Percentiles rank a stretch among this genome's conserved stretches.
Evolutionary conservation across 2,329 filamentous ascomycete species (phyloP).

Genomic region (Paracoccidioides brasiliensis): DNA sequence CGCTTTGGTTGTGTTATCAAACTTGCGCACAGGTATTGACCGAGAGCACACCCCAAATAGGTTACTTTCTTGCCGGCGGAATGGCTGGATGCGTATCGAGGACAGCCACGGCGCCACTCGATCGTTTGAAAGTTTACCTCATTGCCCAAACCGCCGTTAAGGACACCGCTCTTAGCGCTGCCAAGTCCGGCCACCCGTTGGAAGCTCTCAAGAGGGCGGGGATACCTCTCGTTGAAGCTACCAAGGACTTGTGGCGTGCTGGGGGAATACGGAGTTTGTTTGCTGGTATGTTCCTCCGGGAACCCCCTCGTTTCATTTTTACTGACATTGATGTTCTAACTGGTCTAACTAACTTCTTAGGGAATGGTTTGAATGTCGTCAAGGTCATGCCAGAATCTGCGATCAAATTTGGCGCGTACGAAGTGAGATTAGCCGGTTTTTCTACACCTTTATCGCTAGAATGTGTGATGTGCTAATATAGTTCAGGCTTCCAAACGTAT

Average conservation of each 20-base stretch:
- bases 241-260: conserved; percentile 67
- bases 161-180: conserved; percentile 48
- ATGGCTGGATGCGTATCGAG: conserved; percentile 88
- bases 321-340: background rate
- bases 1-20: conserved; percentile 32
- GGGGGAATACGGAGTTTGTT: conserved; percentile 85
- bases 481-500: conserved; percentile 66
- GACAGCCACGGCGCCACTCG: conserved; percentile 88
- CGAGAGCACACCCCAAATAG: conserved; percentile 43
- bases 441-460: conserved; percentile 3
- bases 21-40: conserved; percentile 35
- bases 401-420: conserved; percentile 95
- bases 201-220: conserved; percentile 52
- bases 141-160: conserved; percentile 71
- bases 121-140: conserved; percentile 92
- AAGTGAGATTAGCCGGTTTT: conserved; percentile 37
- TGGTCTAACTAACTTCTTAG: conserved; percentile 32
- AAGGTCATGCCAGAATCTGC: conserved; percentile 99
- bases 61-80: conserved; percentile 95
- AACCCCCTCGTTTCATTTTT: background rate
- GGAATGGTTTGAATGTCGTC: conserved; percentile 88
- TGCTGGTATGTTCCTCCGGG: conserved; percentile 52
- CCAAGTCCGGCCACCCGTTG: conserved; percentile 56
- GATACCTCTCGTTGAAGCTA: conserved; percentile 57
- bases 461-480: background rate